Percentiles rank a stretch among this genome's conserved stretches.
phyloP scores from a whole-genome alignment of 1,139 yeast genomes.

The Geotrichum siamense region DNA sequence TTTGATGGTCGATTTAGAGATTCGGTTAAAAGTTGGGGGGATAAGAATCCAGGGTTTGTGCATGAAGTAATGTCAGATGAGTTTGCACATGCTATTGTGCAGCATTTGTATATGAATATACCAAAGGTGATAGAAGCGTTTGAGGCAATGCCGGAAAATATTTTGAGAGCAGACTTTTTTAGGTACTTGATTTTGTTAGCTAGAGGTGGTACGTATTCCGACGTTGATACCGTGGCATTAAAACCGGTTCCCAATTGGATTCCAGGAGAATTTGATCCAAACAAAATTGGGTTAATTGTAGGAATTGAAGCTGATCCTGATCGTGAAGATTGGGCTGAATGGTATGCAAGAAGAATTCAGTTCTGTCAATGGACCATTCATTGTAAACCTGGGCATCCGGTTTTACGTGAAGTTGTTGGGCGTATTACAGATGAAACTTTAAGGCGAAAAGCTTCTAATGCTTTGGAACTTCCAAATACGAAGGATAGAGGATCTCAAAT shows the following conservation, averaged over 20 bases:
- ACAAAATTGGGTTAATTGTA: slow-evolving; percentile 54
- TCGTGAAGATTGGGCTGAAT: slow-evolving; percentile 60
- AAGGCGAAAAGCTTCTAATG: slow-evolving; percentile 34
- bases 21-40: slow-evolving; percentile 54
- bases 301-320: slow-evolving; percentile 95
- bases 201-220: slow-evolving; percentile 88
- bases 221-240: slow-evolving; percentile 70
- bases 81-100: slow-evolving; percentile 56
- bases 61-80: slow-evolving; percentile 71
- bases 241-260: slow-evolving; percentile 59
- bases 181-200: slow-evolving; percentile 78
- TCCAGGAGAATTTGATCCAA: slow-evolving; percentile 41
- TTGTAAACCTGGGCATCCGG: slow-evolving; percentile 85
- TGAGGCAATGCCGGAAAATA: slow-evolving; percentile 64
- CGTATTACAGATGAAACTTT: slow-evolving; percentile 73
- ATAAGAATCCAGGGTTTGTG: slow-evolving; percentile 51
- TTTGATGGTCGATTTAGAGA: slow-evolving; percentile 44
- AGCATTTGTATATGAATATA: slow-evolving; percentile 55
- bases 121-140: slow-evolving; percentile 79
- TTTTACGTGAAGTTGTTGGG: slow-evolving; percentile 72
- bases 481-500: slow-evolving; percentile 48
- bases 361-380: slow-evolving; percentile 79
- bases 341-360: slow-evolving; percentile 68
- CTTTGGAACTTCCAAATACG: slow-evolving; percentile 48
- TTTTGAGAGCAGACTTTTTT: slow-evolving; percentile 85